phyloP scores from a whole-genome alignment of 176 grass and related monocot species.

The Tillandsia leiboldiana region DNA sequence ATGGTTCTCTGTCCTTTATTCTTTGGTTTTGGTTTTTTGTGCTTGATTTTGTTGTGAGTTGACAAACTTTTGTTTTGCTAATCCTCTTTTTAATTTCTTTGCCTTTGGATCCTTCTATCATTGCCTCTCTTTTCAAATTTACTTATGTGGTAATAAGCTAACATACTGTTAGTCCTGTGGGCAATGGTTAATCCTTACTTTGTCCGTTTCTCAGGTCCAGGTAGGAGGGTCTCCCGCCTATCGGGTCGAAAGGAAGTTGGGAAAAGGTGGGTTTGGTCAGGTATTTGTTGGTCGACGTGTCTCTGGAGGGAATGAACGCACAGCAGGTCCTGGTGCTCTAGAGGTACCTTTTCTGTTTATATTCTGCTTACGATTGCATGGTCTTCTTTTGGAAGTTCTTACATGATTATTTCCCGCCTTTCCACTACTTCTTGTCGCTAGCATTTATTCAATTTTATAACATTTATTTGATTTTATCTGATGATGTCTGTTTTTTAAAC shows the following conservation, averaged over 20 bases:
- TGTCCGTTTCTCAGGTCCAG: slow-evolving; percentile 46
- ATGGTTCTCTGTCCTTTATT: no score
- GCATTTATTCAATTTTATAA: slow-evolving; percentile 6
- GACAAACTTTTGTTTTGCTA: no score
- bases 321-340: slow-evolving; percentile 38
- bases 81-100: no score
- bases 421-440: not conserved
- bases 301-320: slow-evolving; percentile 36
- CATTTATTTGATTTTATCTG: not conserved
- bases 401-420: not conserved
- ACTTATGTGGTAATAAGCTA: no score
- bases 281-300: slow-evolving; percentile 72
- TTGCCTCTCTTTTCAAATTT: no score
- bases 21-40: no score
- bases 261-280: slow-evolving; percentile 88
- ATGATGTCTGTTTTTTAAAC: not conserved
- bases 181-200: not conserved
- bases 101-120: no score
- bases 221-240: slow-evolving; percentile 75
- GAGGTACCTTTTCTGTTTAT: slow-evolving; percentile 32
- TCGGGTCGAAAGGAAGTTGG: slow-evolving; percentile 75
- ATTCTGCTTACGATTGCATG: not conserved
- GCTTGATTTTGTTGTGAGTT: no score
- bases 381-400: not conserved
- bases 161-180: no score